Evolutionary conservation across 2,329 filamentous ascomycete species (phyloP), one percentile per base, ranked within the genome.

Genomic region (Diaporthe sp.): DNA sequence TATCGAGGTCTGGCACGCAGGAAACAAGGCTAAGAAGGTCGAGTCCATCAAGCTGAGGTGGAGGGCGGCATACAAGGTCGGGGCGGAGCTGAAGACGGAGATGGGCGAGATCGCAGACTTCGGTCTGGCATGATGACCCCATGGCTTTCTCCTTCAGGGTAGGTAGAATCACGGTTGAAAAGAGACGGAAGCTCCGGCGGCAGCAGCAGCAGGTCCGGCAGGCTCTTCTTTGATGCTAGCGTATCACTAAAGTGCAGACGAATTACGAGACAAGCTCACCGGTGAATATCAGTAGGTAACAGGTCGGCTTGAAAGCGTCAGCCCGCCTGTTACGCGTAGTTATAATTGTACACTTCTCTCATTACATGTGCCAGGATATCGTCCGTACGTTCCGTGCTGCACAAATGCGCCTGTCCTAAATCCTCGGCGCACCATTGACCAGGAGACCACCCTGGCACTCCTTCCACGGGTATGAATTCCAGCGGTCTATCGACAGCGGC

Each of bases 41-140:
- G 92, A 91, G 74, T 90, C 88, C n/a, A 92, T 97, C 76, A 98
- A 97, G 86, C 91, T 99, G 85, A 89, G 97, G 77, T 99, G 96
- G 94, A 94, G 95, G 80, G 92, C 94, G 37, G 91, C 93, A 7
- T 98, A 98, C 85, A 91, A 90, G 80, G 83, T 97, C 17, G 93
- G 91, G 4, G 88, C 85, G 3, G 90, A 92, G 81, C 82, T 88
- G 76, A 93, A 91, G 82, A 93, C 93, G 76, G 95, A 98, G 85
- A 95, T 93, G 86, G 96, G 96, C 7, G 94, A 96, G 85, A 93
- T 98, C 79, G 87, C 94, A 15, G 92, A 94, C 77, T 90, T 98
- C 81, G 93, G 92, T 57, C 90, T 98, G 80, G 90, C 91, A 80
- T 97, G 71, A 72, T 51, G 60, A 65, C 28, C 44, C 44, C 22